Evolutionary conservation across 768 basidiomycete species (phyloP).

Genomic region (Porpolomopsis calyptriformis): DNA sequence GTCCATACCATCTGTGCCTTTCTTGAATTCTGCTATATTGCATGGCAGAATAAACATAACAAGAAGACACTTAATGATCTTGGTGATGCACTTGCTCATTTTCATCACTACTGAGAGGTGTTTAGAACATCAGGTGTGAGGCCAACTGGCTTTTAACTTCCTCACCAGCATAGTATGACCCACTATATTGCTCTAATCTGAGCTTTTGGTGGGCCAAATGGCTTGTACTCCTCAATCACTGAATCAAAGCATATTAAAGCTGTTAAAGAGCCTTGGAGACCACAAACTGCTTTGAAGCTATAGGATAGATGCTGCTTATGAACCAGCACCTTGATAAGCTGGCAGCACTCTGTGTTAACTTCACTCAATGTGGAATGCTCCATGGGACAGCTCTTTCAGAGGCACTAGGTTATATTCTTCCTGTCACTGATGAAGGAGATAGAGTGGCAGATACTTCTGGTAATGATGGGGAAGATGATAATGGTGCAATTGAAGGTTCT

Average conservation of each 20-base stretch:
- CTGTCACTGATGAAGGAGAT: neutral
- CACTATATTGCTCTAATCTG: constrained; percentile 13
- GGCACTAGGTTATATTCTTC: neutral
- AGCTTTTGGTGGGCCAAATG: constrained; percentile 19
- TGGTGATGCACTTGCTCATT: constrained; percentile 14
- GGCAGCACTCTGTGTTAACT: constrained; percentile 10
- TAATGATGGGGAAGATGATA: constrained; percentile 1
- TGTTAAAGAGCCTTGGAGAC: constrained; percentile 27
- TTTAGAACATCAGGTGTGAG: constrained; percentile 19
- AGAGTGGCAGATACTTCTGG: neutral
- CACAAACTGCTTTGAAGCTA: constrained; percentile 20
- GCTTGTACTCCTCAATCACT: constrained; percentile 24
- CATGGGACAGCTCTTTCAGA: neutral
- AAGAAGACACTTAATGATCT: constrained; percentile 7
- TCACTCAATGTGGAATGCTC: constrained; percentile 13
- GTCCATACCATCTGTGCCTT: constrained; percentile 16
- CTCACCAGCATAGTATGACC: constrained; percentile 17
- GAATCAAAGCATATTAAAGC: constrained; percentile 25
- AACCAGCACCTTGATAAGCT: constrained; percentile 25
- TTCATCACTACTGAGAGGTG: constrained; percentile 20
- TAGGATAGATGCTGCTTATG: constrained; percentile 28
- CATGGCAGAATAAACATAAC: constrained; percentile 15
- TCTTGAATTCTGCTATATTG: constrained; percentile 23
- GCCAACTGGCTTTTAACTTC: constrained; percentile 14
- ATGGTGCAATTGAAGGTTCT: neutral